Percentiles rank a stretch among this genome's conserved stretches.
Evolutionary conservation across 352 stramenopile species (phyloP).

Genomic region (Peronospora destructor): DNA sequence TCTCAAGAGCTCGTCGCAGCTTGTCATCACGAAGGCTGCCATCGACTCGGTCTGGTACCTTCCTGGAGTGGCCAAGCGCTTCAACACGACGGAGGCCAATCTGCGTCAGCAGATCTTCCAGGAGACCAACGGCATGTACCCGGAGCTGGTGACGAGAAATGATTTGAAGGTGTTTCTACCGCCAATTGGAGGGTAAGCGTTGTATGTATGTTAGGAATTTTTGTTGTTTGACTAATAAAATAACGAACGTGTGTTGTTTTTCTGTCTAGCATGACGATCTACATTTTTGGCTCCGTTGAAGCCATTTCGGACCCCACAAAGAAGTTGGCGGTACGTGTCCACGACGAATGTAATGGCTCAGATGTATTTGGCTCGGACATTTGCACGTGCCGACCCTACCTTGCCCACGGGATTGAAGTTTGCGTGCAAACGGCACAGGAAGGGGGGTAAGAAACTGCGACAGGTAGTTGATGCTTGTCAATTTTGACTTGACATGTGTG

Average conservation of each 20-base stretch:
- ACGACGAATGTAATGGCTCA: constrained; percentile 99
- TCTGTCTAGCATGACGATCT: constrained; percentile 83
- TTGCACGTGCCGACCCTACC: constrained; percentile 98
- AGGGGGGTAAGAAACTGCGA: constrained; percentile 75
- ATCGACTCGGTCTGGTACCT: constrained; percentile 99
- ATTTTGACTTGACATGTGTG: constrained; percentile 3
- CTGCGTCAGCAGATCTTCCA: constrained; percentile 97
- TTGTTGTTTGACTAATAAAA: background rate
- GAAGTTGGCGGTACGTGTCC: constrained; percentile 94
- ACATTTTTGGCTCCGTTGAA: constrained; percentile 97
- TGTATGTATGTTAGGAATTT: constrained; percentile 1
- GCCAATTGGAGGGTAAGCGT: constrained; percentile 91
- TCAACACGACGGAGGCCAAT: constrained; percentile 93
- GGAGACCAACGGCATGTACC: constrained; percentile 99
- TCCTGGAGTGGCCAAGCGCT: constrained; percentile 96
- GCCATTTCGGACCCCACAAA: constrained; percentile 96
- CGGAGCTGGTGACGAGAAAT: constrained; percentile 96
- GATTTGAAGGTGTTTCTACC: constrained; percentile 98
- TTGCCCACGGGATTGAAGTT: constrained; percentile 98
- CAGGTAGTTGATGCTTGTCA: background rate
- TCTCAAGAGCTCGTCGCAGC: constrained; percentile 85
- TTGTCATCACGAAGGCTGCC: constrained; percentile 94
- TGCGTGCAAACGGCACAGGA: constrained; percentile 96
- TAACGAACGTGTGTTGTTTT: constrained; percentile 6
- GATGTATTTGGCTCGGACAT: constrained; percentile 98